Percentiles rank a stretch among this genome's conserved stretches.
These are phyloP conservation scores for Mariannaea elegans DNA, from an alignment of 2,329 filamentous ascomycete species.

Conservation along the genomic window DNA sequence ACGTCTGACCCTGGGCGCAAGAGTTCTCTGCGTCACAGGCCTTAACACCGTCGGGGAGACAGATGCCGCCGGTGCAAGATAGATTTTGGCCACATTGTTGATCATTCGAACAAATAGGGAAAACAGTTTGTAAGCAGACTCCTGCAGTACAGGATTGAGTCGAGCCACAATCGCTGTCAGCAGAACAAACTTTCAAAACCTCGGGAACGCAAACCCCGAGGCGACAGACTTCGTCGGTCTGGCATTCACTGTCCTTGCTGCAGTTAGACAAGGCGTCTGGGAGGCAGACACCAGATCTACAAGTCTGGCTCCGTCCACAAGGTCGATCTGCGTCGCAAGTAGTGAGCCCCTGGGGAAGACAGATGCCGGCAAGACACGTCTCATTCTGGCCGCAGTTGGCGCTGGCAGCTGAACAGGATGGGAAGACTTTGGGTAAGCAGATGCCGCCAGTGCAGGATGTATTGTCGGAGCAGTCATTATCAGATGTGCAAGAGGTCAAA, in stretches of 20 bases:
- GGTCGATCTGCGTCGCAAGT: not conserved
- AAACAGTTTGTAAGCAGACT: not conserved
- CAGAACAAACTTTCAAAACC: not conserved
- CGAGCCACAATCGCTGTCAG: not conserved
- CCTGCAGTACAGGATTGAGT: conserved; percentile 5
- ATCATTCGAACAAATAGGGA: not conserved
- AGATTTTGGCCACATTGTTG: not conserved
- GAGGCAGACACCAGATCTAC: conserved; percentile 1
- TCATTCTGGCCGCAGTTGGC: not conserved
- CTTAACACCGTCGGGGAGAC: not conserved
- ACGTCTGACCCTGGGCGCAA: not conserved
- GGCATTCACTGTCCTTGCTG: not conserved
- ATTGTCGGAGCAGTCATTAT: not conserved
- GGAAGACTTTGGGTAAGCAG: not conserved
- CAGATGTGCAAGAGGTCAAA: not conserved
- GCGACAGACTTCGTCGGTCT: not conserved
- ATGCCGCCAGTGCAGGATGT: conserved; percentile 1
- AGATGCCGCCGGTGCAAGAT: not conserved
- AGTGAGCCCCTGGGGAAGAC: not conserved
- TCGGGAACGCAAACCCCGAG: conserved; percentile 9
- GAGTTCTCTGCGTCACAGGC: not conserved
- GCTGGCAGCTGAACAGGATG: not conserved
- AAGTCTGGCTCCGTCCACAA: not conserved
- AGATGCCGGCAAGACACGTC: not conserved
- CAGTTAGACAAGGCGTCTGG: not conserved